phyloP scores from a whole-genome alignment of 371 early-diverging fungal species.

The Thermomucor indicae-seudaticae region DNA sequence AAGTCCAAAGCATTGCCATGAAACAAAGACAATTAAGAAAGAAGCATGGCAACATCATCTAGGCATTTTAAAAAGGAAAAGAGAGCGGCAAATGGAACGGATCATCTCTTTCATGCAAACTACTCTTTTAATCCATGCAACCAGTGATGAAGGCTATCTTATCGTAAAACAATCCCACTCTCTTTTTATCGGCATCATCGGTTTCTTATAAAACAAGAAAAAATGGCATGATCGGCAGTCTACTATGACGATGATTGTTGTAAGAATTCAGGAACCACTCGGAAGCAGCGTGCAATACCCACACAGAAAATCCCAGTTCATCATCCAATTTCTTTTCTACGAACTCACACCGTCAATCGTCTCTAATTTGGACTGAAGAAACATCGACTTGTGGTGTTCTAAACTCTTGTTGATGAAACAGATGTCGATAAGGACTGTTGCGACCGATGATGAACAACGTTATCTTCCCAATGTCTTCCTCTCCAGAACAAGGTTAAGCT shows the following conservation, averaged over 20 bases:
- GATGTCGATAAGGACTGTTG: slow-evolving; percentile 60
- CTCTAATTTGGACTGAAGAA: slow-evolving; percentile 60
- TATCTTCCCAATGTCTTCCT: slow-evolving; percentile 48
- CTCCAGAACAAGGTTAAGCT: too few species aligned
- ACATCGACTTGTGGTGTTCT: slow-evolving; percentile 54
- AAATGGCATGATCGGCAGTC: too few species aligned
- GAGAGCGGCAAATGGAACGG: too few species aligned
- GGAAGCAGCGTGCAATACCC: background rate
- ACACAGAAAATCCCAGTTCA: background rate
- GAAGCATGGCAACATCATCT: slow-evolving; percentile 5
- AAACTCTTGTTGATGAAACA: slow-evolving; percentile 29
- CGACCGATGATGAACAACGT: slow-evolving; percentile 78
- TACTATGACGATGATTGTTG: too few species aligned
- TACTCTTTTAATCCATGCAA: background rate
- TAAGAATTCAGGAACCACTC: too few species aligned
- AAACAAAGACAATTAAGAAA: slow-evolving; percentile 2
- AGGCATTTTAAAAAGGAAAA: slow-evolving; percentile 5
- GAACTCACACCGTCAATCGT: slow-evolving; percentile 73
- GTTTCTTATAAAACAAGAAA: too few species aligned
- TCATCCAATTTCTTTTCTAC: slow-evolving; percentile 68
- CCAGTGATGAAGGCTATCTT: background rate
- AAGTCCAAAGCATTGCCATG: slow-evolving; percentile 2
- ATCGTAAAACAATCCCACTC: too few species aligned
- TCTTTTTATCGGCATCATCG: too few species aligned
- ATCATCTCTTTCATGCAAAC: slow-evolving; percentile 8